A percentile compares a stretch with the other conserved stretches of the same genome.
Evolutionary conservation across 2,329 filamentous ascomycete species (phyloP).

Genomic region (Cryphonectria japonica): DNA sequence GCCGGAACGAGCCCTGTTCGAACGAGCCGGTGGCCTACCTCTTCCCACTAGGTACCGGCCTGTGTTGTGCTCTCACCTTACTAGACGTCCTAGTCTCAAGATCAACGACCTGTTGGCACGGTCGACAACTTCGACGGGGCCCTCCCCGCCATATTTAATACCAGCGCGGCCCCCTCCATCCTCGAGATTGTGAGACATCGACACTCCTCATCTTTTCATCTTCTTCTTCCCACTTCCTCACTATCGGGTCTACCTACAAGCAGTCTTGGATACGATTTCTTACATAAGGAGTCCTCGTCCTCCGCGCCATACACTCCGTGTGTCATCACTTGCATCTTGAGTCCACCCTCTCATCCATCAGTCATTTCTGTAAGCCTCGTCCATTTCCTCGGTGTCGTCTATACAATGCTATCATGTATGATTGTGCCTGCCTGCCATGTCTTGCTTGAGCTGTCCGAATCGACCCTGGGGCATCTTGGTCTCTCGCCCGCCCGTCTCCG

Average conservation of each 20-base stretch:
- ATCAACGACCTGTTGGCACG: background rate
- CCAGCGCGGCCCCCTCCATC: background rate
- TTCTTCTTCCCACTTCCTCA: background rate
- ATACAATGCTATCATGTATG: background rate
- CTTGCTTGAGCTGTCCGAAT: background rate
- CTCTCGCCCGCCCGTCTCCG: background rate
- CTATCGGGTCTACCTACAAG: background rate
- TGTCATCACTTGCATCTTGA: background rate
- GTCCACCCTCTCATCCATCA: background rate
- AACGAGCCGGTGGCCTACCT: background rate
- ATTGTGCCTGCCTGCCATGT: background rate
- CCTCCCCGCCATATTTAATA: slow-evolving; percentile 6
- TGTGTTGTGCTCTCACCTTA: background rate
- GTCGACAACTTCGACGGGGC: background rate
- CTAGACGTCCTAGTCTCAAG: background rate
- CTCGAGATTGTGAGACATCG: background rate
- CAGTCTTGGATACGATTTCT: background rate
- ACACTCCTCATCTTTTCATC: background rate
- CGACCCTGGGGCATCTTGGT: background rate
- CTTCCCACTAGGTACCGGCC: background rate
- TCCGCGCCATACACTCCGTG: background rate
- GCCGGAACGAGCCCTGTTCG: slow-evolving; percentile 4
- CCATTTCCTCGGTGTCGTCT: background rate
- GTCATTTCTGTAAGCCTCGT: background rate
- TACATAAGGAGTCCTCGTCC: background rate